Base-by-base conservation (phyloP, 768 basidiomycete species). In the Psilocybe azurescens region DNA sequence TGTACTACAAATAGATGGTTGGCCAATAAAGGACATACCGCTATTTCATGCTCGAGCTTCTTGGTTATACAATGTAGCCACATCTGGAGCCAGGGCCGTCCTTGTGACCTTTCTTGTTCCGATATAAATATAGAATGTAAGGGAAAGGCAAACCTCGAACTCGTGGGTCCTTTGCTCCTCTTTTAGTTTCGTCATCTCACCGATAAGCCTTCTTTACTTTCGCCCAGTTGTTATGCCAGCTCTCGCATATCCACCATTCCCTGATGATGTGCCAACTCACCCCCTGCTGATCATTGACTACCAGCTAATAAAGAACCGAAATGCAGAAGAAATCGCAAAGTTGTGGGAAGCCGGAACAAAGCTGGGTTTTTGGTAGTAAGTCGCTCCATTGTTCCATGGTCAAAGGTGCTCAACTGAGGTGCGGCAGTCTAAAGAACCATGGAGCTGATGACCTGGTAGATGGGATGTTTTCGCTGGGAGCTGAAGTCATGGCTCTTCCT, bases 291-390 rank as follows among this genome's bases (percentile, higher is more conserved):
- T 88, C 52, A 75, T 89, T 46, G 86, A 88, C 74, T 88, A 82
- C 60, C 68, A 74, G 20, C 75, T 85, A 5, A 70, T 89, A 53
- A 72, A 76, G 44, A 73, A 73, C 0, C 70, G 79, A 0, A 78
- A 86, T 56, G 53, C 67, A 4, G 46, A 63, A 4, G 87, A 89
- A 67, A 78, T 82, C 7, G 77, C 83, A 38, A 76, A 74, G 53
- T 78, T 90, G 1, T 88, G 84, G 83, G 72, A 81, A 51, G 87
- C 87, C 1, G 84, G 81, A 7, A 87, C 83, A 0, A 77, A 81
- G 49, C 76, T 88, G 1, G 87, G 87, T 2, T 89, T 90, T 70
- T 90, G 87, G 85, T 89, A 88, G 85, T 86, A 68, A 70, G 86
- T 82, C 32, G 6, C 28, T 48, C 32, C 29, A 10, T 13, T 20